Conservation (phyloP, 257 asterid genomes). For the Solanum corneliomulleri region DNA sequence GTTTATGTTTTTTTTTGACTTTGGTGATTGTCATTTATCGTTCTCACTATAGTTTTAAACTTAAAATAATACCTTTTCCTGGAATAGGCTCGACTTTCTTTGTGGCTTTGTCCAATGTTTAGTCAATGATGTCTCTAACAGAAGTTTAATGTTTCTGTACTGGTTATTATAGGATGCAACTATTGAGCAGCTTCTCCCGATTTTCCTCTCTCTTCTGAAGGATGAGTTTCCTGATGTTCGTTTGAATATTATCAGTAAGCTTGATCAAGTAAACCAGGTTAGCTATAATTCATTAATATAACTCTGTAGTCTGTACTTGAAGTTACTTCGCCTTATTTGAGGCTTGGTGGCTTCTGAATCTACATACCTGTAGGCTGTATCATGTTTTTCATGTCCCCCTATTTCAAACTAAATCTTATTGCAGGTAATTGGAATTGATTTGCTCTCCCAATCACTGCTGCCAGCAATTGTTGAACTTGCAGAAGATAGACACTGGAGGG, state of each 20-base stretch:
- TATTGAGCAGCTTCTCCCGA: conserved; percentile 83
- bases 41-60: background rate
- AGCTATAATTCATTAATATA: background rate
- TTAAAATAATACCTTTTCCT: background rate
- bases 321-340: background rate
- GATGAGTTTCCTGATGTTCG: conserved; percentile 91
- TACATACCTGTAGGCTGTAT: background rate
- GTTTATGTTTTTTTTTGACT: background rate
- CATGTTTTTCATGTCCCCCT: background rate
- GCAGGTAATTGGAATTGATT: conserved; percentile 73
- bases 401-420: background rate
- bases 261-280: conserved; percentile 90
- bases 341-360: background rate
- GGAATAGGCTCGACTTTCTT: background rate
- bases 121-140: background rate
- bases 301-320: background rate
- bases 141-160: background rate
- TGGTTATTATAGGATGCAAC: conserved; percentile 64
- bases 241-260: conserved; percentile 78
- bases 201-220: conserved; percentile 77
- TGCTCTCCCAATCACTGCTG: conserved; percentile 55
- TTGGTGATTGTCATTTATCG: background rate
- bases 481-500: conserved; percentile 72
- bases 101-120: background rate
- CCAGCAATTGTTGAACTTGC: conserved; percentile 75